Evolutionary conservation across 208 protist species (phyloP), one percentile per base, ranked within the genome.

Genomic region (Trypanosoma boissoni): DNA sequence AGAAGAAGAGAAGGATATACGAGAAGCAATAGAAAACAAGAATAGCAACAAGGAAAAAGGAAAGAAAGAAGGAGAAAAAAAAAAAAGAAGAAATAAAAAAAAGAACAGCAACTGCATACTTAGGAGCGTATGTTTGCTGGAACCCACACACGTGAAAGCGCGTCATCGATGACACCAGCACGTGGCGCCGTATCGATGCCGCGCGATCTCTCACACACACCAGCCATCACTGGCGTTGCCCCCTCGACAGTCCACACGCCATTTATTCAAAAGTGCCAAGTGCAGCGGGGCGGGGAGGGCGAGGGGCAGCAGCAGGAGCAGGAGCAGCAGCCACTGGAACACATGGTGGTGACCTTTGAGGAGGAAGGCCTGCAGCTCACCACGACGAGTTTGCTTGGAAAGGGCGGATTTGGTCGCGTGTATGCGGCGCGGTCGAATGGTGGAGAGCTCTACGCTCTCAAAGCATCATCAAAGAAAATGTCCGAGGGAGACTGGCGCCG

Each of bases 331-430:
- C 78, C 77, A 8, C 32, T 82, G 14, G 83, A 91, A 29, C 78
- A 81, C 34, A 86, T 92, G 71, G 76, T 62, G 21, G 72, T 95
- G 2, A 64, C 45, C 16, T 92, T 95, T 74, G 80, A 90, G 31
- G 78, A 84, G 23, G 84, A 91, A 29, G 72, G 78, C 20, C 57
- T 89, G 48, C 37, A 71, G 32, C 50, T 95, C 0, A 79, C 75
- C 34, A 95, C 84, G 7, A 83, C 67, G 0, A 77, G 74, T 18
- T 43, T 92, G 4, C 64, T 95, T 2, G 88, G 88, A 21, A 86
- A 95, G 67, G 88, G 88, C 39, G 88, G 84, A 0, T 95, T 95
- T 60, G 88, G 84, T 31, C 86, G 83, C 51, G 88, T 95, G 1
- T 95, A 83, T 46, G 60, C 76, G 12, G 88, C 88, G 2, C 67